Percentiles rank a stretch among this genome's conserved stretches.
These are phyloP conservation scores for Globisporangium echinulatum DNA, from an alignment of 352 stramenopile species.

Conservation along the genomic window DNA sequence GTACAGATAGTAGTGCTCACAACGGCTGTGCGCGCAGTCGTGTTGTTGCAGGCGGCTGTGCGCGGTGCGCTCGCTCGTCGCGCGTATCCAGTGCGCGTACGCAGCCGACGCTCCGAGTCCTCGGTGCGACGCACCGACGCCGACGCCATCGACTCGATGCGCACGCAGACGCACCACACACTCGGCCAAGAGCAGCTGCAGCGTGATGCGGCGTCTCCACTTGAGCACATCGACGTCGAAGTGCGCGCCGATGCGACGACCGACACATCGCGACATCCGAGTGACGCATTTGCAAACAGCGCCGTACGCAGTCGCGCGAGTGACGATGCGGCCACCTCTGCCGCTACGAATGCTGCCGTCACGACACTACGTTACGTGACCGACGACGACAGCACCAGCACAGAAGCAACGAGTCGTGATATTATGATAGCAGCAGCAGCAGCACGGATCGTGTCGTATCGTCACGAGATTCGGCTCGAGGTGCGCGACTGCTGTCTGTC, in stretches of 20 bases:
- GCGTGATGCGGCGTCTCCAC: background rate
- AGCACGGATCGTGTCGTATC: background rate
- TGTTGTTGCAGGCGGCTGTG: conserved; percentile 28
- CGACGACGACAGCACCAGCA: too few species aligned
- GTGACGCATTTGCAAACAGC: background rate
- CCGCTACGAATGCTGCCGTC: too few species aligned
- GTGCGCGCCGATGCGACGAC: too few species aligned
- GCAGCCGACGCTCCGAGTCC: too few species aligned
- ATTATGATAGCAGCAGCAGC: background rate
- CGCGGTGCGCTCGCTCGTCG: conserved; percentile 20
- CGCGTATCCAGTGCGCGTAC: background rate
- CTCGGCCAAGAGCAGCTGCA: background rate
- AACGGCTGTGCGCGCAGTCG: conserved; percentile 18
- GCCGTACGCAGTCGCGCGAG: too few species aligned
- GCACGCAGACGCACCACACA: background rate
- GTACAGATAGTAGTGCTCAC: conserved; percentile 24
- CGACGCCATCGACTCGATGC: background rate
- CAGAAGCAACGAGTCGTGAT: background rate
- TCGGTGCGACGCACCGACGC: background rate
- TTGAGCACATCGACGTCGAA: too few species aligned
- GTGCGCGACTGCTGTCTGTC: conserved; percentile 20
- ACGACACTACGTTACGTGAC: too few species aligned
- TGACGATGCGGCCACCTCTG: too few species aligned
- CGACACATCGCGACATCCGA: background rate
- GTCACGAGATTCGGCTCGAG: conserved; percentile 21